Evolutionary conservation across 495 filamentous ascomycete genomes (phyloP).

Genomic region (Venustampulla echinocandica): DNA sequence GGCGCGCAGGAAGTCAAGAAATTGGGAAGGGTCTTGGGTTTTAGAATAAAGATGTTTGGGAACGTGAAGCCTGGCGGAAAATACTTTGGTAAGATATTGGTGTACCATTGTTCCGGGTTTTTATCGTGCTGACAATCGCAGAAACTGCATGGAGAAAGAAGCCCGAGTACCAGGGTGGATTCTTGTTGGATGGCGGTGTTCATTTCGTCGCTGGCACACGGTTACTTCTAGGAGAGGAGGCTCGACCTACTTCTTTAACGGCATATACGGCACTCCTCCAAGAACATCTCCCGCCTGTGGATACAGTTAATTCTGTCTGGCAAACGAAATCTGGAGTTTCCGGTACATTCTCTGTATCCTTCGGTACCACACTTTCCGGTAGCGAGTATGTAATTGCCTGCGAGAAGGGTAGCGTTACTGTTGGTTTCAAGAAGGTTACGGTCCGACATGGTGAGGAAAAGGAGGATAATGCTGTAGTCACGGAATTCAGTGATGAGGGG

Average conservation of each 20-base stretch:
- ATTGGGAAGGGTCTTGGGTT: slow-evolving; percentile 56
- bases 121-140: neutral
- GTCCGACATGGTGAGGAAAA: slow-evolving; percentile 34
- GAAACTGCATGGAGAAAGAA: slow-evolving; percentile 68
- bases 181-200: slow-evolving; percentile 69
- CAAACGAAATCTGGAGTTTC: slow-evolving; percentile 52
- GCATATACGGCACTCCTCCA: slow-evolving; percentile 52
- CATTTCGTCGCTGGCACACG: slow-evolving; percentile 60
- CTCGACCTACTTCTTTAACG: slow-evolving; percentile 39
- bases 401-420: slow-evolving; percentile 45
- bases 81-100: slow-evolving; percentile 50
- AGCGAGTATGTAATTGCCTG: slow-evolving; percentile 43
- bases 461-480: slow-evolving; percentile 31
- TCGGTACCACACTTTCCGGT: slow-evolving; percentile 54
- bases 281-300: slow-evolving; percentile 60
- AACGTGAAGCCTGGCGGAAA: slow-evolving; percentile 47
- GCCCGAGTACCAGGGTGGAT: slow-evolving; percentile 68
- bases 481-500: slow-evolving; percentile 47
- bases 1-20: slow-evolving; percentile 47
- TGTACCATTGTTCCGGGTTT: slow-evolving; percentile 1
- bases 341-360: slow-evolving; percentile 52
- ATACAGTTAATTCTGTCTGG: slow-evolving; percentile 59
- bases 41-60: slow-evolving; percentile 46
- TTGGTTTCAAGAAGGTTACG: slow-evolving; percentile 27
- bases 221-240: slow-evolving; percentile 47